Evolutionary conservation across 345 rosid species (phyloP).

Genomic region (Theobroma cacao): DNA sequence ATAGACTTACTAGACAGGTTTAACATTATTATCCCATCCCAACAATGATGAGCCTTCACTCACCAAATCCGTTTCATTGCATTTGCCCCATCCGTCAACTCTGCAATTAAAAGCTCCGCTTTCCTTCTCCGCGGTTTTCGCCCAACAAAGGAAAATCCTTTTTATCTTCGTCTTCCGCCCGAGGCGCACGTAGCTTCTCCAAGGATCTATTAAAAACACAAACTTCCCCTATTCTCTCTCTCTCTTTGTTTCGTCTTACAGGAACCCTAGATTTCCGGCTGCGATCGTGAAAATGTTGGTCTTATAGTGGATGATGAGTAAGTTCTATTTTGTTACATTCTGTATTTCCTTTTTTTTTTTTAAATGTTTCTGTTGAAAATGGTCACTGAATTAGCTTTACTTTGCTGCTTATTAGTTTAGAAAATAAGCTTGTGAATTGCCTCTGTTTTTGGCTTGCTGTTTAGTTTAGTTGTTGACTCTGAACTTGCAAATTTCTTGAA

Average conservation of each 20-base stretch:
- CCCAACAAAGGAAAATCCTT: not conserved
- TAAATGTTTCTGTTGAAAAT: not conserved
- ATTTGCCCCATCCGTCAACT: not conserved
- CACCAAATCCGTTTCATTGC: not conserved
- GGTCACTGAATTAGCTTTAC: not conserved
- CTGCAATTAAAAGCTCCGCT: not conserved
- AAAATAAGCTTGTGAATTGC: not conserved
- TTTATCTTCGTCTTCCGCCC: not conserved
- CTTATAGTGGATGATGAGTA: slow-evolving; percentile 9
- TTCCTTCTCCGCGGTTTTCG: not conserved
- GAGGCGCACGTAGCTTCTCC: not conserved
- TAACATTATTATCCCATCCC: too few species aligned
- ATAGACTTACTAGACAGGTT: too few species aligned
- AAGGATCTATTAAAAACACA: not conserved
- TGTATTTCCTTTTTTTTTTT: not conserved
- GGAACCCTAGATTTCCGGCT: not conserved
- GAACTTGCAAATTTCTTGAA: not conserved
- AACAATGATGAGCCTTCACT: not conserved
- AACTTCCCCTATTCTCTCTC: not conserved
- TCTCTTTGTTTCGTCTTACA: not conserved
- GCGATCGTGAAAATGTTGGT: not conserved
- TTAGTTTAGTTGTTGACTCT: not conserved
- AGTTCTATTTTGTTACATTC: not conserved
- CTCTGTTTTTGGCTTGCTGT: not conserved
- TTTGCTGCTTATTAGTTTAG: not conserved